These are phyloP conservation scores for Lichtheimia corymbifera DNA, from an alignment of 371 early-diverging fungal genomes.

Conservation along the genomic window DNA sequence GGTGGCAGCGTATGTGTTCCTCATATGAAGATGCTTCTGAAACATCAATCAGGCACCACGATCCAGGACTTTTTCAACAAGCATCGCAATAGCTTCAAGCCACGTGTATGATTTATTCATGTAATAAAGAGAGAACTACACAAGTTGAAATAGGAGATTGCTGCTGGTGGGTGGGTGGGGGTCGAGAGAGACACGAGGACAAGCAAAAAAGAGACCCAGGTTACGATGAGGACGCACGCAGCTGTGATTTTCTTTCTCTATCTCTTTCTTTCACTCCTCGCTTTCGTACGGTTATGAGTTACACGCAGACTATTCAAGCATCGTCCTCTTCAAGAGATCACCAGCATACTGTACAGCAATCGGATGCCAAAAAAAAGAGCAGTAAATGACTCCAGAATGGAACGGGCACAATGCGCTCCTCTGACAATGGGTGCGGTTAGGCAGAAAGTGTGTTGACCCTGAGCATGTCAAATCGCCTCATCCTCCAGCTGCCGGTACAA, in stretches of 20 bases:
- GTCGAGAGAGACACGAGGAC: too few relatives aligned
- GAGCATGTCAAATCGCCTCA: slow-evolving; percentile 14
- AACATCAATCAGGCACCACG: slow-evolving; percentile 16
- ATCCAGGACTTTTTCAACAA: slow-evolving; percentile 34
- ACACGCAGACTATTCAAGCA: neutral
- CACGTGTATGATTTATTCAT: slow-evolving; percentile 26
- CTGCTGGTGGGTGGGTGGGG: too few relatives aligned
- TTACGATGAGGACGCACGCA: too few relatives aligned
- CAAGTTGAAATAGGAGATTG: neutral
- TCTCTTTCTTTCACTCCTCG: too few relatives aligned
- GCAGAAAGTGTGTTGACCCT: slow-evolving; percentile 9
- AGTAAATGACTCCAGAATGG: neutral
- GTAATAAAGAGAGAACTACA: neutral
- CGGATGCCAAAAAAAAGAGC: neutral
- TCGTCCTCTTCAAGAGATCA: neutral
- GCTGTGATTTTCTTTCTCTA: too few relatives aligned
- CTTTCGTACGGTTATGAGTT: neutral
- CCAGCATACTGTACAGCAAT: neutral
- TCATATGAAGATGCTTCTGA: slow-evolving; percentile 26
- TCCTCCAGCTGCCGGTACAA: slow-evolving; percentile 6
- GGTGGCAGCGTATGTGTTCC: slow-evolving; percentile 33
- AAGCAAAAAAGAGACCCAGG: too few relatives aligned
- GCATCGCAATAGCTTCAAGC: slow-evolving; percentile 42
- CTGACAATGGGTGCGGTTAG: slow-evolving; percentile 5
- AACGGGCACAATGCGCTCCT: neutral